Percentiles rank a stretch among this genome's conserved stretches.
Evolutionary conservation across 768 basidiomycete species (phyloP).

Genomic region (Russula vinacea): DNA sequence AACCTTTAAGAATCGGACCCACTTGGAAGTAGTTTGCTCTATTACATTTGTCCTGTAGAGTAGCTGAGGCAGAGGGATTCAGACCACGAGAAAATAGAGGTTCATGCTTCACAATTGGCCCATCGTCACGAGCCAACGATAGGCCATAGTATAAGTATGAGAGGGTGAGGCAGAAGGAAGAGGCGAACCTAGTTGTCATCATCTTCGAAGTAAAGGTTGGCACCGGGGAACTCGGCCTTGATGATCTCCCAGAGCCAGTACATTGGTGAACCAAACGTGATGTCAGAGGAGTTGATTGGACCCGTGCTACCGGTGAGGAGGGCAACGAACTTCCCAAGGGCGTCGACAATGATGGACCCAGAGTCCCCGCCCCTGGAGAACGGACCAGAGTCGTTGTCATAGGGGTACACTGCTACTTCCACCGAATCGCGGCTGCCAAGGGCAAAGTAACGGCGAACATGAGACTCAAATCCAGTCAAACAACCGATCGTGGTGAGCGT

Average conservation of each 20-base stretch:
- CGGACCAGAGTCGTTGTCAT: neutral
- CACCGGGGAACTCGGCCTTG: slow-evolving; percentile 30
- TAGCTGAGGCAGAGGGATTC: too few species aligned
- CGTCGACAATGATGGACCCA: neutral
- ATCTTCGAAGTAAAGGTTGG: slow-evolving; percentile 28
- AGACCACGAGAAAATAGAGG: too few species aligned
- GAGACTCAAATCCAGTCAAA: neutral
- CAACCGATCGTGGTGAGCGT: neutral
- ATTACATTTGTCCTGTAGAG: too few species aligned
- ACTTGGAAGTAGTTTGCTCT: too few species aligned
- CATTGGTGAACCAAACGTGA: slow-evolving; percentile 22
- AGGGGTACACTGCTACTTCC: neutral
- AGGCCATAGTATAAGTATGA: too few species aligned
- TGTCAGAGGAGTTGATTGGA: slow-evolving; percentile 28
- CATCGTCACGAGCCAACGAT: too few species aligned
- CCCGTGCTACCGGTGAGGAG: slow-evolving; percentile 31
- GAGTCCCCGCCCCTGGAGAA: slow-evolving; percentile 7
- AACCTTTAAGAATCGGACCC: too few species aligned
- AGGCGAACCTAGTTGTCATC: neutral
- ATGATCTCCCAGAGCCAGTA: slow-evolving; percentile 33
- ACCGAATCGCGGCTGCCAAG: neutral
- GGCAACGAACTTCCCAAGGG: slow-evolving; percentile 23
- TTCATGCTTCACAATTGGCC: too few species aligned
- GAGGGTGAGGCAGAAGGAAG: too few species aligned
- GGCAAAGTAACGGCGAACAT: neutral